Base-by-base conservation (phyloP, 2,329 filamentous ascomycete genomes). In the Sarocladium oryzae region DNA sequence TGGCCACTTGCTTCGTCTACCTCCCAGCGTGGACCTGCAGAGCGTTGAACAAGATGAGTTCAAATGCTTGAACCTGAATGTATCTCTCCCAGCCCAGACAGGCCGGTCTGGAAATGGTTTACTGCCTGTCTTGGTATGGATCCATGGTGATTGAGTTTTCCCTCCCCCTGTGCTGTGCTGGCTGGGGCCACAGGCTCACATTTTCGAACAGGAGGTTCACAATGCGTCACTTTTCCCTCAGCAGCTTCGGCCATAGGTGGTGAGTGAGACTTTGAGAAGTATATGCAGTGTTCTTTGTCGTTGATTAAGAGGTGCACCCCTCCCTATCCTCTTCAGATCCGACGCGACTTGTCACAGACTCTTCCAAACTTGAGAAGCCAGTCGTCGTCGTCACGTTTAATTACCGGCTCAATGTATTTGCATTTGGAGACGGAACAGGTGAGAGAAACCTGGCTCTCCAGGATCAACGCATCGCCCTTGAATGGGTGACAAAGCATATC, bases 91-190 rank as follows among this genome's bases (percentile, higher is more conserved):
- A 20, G 24, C 26, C 3, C 16, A 11, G 0, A 54, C 56, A 2
- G 49, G 51, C 1, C 10, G 36, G 2, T 7, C 43, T 0, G 26
- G 8, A 0, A 24, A 45, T 3, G 41, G 23, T 0, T 51, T 53
- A 2, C 49, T 72, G 0, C 72, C 72, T 1, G 70, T 75, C 10
- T 45, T 74, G 8, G 53, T 74, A 10, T 75, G 72, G 70, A 70
- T 75, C 15, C 69, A 75, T 53, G 73, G 72, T 64, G 56, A 3
- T 8, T 1, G 63, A 55, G 5, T 6, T 1, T 32, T 18, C 32
- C 46, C 24, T 30, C 40, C 16, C 7, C 9, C 24, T 26, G 23
- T 30, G 18, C 9, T 20, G 6, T 4, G 4, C 5, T 5, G 1
- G 0, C 3, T 5, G n/a, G n/a, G n/a, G n/a, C n/a, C n/a, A n/a